Evolutionary conservation across 1,284 basidiomycete species (phyloP), one percentile per base, ranked within the genome.

Genomic region (Cryptococcus sp.): DNA sequence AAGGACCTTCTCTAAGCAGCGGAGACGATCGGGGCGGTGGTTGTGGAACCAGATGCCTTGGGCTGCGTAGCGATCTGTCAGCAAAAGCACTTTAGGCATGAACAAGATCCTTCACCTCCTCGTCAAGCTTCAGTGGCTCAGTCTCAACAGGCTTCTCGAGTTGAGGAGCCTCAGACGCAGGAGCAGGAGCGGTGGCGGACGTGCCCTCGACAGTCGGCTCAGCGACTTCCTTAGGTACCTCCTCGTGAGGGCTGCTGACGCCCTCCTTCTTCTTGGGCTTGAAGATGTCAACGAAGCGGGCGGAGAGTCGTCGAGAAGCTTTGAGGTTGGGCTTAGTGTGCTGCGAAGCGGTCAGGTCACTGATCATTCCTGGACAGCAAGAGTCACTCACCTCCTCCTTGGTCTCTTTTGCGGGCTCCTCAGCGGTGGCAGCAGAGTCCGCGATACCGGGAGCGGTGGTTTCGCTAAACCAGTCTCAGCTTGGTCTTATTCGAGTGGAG

Each of bases 101-200:
- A 31, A 17, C 27, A 25, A 20, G 1, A 15, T n/a, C n/a, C 69
- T 72, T 69, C 59, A 73, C 72, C 61, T 70, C 65, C 60, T 74
- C 70, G 65, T 72, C 71, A 11, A 77, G 72, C 68, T 72, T 64
- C 52, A 77, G 60, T 35, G 76, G 76, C 64, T 73, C 74, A 25
- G 71, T 63, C 5, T 62, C 59, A 13, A 60, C 59, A n/a, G 74
- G 73, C 57, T 66, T 59, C 52, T 71, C 73, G 39, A 74, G 65
- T 65, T 72, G 68, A 53, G 75, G 75, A 25, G 76, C 74, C 47
- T 68, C 71, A 53, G 68, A 68, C 47, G 68, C 54, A 46, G 67
- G 66, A 38, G 62, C 59, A 39, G 62, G 53, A 15, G 66, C 49
- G 27, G 61, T 60, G 38, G 65, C 53, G 20, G 64, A 50, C 1